These are phyloP conservation scores for Linanthus parryae DNA, from an alignment of 148 eudicot genomes.

Conservation along the genomic window DNA sequence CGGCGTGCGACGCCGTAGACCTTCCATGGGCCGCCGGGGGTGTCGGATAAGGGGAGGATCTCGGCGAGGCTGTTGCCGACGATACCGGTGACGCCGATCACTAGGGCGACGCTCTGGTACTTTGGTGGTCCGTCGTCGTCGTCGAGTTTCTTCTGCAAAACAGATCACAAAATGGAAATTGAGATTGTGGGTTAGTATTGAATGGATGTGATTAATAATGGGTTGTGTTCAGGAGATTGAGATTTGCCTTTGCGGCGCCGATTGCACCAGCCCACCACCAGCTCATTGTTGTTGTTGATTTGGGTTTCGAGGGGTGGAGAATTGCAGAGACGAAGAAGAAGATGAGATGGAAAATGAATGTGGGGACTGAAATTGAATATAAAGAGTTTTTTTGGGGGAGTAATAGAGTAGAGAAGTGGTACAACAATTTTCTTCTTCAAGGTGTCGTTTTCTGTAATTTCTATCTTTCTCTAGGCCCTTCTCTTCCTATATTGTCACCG, in stretches of 20 bases:
- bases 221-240: neutral
- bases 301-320: neutral
- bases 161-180: neutral
- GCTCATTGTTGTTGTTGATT: conserved; percentile 21
- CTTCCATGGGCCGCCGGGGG: conserved; percentile 91
- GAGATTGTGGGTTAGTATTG: neutral
- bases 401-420: too few species aligned
- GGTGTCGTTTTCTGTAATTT: too few species aligned
- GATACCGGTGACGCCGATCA: conserved; percentile 68
- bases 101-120: conserved; percentile 48
- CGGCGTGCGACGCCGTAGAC: conserved; percentile 75
- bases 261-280: conserved; percentile 58
- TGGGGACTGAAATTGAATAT: too few species aligned
- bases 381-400: too few species aligned
- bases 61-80: conserved; percentile 73
- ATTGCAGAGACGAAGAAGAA: too few species aligned
- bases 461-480: neutral
- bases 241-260: conserved; percentile 32
- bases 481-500: too few species aligned
- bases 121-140: conserved; percentile 34
- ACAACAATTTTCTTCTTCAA: too few species aligned
- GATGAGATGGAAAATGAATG: too few species aligned
- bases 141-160: conserved; percentile 36
- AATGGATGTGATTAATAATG: neutral
- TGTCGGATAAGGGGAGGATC: conserved; percentile 56